These are phyloP conservation scores for Nigrograna mackinnonii DNA, from an alignment of 2,329 filamentous ascomycete genomes.

Conservation along the genomic window DNA sequence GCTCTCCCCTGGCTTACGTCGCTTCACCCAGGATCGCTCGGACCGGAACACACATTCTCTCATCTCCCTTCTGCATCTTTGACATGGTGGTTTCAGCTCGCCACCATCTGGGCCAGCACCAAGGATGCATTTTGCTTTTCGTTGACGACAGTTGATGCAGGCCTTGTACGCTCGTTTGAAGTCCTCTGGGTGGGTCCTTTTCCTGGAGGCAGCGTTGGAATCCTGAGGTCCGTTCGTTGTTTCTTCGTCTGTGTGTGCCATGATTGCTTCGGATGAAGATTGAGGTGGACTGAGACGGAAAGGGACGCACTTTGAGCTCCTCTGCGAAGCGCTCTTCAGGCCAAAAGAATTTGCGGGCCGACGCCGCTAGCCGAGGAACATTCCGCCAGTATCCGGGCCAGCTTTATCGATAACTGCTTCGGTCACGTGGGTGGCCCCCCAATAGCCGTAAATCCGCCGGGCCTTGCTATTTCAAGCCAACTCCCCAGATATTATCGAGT, in stretches of 20 bases:
- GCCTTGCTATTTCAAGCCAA: too few species aligned
- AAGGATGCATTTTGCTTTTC: constrained; percentile 57
- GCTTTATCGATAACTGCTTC: too few species aligned
- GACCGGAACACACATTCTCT: constrained; percentile 52
- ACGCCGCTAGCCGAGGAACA: too few species aligned
- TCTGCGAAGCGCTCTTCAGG: too few species aligned
- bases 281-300: neutral
- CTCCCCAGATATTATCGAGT: too few species aligned
- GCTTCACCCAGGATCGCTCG: constrained; percentile 43
- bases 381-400: too few species aligned
- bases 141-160: constrained; percentile 56
- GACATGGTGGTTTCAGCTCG: constrained; percentile 49
- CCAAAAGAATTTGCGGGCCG: too few species aligned
- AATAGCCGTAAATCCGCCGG: too few species aligned
- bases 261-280: constrained; percentile 1
- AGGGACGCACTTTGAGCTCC: neutral
- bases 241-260: constrained; percentile 2
- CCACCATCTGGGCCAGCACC: constrained; percentile 45
- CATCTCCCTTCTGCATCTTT: constrained; percentile 55
- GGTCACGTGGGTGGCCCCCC: too few species aligned
- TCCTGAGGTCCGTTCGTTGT: constrained; percentile 3
- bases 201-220: constrained; percentile 9
- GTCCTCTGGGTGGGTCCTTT: constrained; percentile 43
- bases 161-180: constrained; percentile 60
- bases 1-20: constrained; percentile 35